Conservation (phyloP, 164 flowering plant genomes). For the Magnolia changhungtana region DNA sequence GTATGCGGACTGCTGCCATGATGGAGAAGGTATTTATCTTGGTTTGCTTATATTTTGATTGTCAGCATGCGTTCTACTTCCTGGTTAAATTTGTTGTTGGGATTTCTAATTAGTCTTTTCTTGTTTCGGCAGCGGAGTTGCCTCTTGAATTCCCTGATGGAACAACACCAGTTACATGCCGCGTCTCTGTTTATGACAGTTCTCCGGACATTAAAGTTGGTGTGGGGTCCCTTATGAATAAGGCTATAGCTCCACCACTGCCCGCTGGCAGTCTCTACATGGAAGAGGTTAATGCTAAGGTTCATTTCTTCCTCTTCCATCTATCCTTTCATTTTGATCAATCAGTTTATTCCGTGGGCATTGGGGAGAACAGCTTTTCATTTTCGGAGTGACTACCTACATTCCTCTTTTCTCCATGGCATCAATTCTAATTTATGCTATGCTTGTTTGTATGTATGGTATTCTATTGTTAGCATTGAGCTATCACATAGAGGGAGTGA, state of each 20-base stretch:
- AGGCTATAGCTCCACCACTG: conserved; percentile 78
- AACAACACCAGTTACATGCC: conserved; percentile 96
- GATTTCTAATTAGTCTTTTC: not conserved
- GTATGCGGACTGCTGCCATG: conserved; percentile 76
- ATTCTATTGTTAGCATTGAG: not conserved
- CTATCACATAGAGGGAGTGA: no score
- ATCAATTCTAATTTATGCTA: not conserved
- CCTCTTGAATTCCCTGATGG: conserved; percentile 99
- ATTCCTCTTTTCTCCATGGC: not conserved
- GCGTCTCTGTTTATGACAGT: conserved; percentile 85
- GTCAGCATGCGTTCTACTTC: not conserved
- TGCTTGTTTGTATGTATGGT: not conserved
- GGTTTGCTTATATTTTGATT: not conserved
- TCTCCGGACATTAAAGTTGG: conserved; percentile 83
- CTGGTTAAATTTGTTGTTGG: not conserved
- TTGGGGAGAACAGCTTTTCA: not conserved
- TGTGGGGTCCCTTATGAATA: conserved; percentile 73
- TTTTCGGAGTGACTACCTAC: not conserved
- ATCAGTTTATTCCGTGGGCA: not conserved
- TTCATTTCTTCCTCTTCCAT: conserved; percentile 16
- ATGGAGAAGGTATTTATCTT: conserved; percentile 64
- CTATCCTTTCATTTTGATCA: not conserved
- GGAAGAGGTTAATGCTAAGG: conserved; percentile 95
- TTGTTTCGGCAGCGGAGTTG: conserved; percentile 61
- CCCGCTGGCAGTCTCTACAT: conserved; percentile 79